A percentile compares a stretch with the other conserved stretches of the same genome.
Evolutionary conservation across 225 moss, liverwort and hornwort species (phyloP).

Genomic region (Climacium dendroides): DNA sequence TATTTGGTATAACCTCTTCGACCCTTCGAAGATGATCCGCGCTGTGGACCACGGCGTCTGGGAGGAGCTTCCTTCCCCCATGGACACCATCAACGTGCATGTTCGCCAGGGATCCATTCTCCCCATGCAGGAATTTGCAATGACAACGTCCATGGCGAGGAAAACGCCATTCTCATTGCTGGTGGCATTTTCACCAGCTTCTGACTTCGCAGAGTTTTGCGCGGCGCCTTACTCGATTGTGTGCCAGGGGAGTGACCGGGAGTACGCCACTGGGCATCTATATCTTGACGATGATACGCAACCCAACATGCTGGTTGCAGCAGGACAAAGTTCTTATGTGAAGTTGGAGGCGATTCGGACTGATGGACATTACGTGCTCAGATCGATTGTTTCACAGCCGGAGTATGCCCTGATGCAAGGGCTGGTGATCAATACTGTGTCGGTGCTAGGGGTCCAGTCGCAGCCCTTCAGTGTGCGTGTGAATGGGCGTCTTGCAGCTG

Average conservation of each 20-base stretch:
- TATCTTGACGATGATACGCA: conserved; percentile 14
- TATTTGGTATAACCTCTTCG: conserved; percentile 59
- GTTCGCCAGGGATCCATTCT: conserved; percentile 31
- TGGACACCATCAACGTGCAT: conserved; percentile 27
- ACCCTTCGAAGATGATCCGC: conserved; percentile 19
- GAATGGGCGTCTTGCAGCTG: conserved; percentile 4
- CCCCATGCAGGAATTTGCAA: conserved; percentile 35
- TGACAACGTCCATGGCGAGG: conserved; percentile 13
- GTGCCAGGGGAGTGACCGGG: conserved; percentile 26
- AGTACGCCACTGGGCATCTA: conserved; percentile 15
- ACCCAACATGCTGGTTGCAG: not conserved
- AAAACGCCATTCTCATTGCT: conserved; percentile 30
- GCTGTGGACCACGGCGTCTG: conserved; percentile 15
- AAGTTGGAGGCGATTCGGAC: conserved; percentile 20
- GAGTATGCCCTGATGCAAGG: conserved; percentile 1
- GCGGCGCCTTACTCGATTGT: conserved; percentile 21
- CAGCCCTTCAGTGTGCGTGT: conserved; percentile 22
- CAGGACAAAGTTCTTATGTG: not conserved
- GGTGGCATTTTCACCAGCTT: conserved; percentile 26
- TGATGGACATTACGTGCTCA: conserved; percentile 13
- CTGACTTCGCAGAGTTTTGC: conserved; percentile 24
- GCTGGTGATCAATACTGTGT: not conserved
- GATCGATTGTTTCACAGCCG: not conserved
- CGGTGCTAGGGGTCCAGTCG: conserved; percentile 23
- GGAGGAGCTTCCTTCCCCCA: conserved; percentile 12